These are phyloP conservation scores for Alternaria novae-zelandiae DNA, from an alignment of 2,329 filamentous ascomycete genomes.

Conservation along the genomic window DNA sequence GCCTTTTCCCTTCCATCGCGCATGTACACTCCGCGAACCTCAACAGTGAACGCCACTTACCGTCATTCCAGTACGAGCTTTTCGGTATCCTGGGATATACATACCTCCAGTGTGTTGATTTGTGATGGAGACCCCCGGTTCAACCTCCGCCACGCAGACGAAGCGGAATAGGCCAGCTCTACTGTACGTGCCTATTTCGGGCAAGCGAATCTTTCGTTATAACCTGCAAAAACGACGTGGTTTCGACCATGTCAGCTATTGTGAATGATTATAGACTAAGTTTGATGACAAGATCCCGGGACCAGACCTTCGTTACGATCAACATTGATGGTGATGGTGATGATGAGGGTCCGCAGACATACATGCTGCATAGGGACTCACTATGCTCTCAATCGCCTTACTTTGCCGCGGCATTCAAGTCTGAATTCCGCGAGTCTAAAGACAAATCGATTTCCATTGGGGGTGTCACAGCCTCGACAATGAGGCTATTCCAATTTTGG, in stretches of 20 bases:
- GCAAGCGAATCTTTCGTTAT: not conserved
- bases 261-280: not conserved
- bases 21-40: not conserved
- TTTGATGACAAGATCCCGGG: not conserved
- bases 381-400: not conserved
- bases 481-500: not conserved
- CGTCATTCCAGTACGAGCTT: no score
- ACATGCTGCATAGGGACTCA: not conserved
- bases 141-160: not conserved
- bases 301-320: not conserved
- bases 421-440: fast-evolving
- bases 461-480: not conserved
- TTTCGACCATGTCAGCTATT: no score
- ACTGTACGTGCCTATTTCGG: not conserved
- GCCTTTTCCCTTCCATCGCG: not conserved
- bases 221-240: not conserved
- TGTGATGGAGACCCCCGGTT: fast-evolving
- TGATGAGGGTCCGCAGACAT: not conserved
- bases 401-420: fast-evolving
- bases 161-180: not conserved
- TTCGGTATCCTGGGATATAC: not conserved
- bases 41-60: not conserved
- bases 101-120: not conserved
- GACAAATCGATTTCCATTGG: not conserved
- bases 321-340: not conserved